phyloP scores from a whole-genome alignment of 2,329 filamentous ascomycete genomes.

The Neospermospora avenae region DNA sequence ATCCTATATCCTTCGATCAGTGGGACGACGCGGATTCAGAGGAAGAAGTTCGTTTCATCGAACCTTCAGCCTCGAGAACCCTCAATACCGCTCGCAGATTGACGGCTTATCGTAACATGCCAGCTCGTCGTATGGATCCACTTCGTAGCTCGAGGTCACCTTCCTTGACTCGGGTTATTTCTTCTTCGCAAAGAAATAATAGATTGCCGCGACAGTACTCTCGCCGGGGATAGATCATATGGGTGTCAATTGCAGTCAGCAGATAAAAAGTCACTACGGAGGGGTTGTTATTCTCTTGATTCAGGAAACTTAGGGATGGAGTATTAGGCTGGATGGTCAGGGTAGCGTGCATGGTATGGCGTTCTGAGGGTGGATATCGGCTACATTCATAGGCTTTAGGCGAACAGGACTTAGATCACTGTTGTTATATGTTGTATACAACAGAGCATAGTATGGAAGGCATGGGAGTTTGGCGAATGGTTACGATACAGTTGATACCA shows the following conservation, averaged over 20 bases:
- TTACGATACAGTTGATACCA: neutral
- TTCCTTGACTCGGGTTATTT: slow-evolving; percentile 26
- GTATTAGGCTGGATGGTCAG: neutral
- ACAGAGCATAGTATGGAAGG: neutral
- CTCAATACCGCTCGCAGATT: slow-evolving; percentile 14
- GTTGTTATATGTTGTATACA: neutral
- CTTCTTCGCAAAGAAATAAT: slow-evolving; percentile 22
- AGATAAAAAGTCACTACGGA: too few species aligned
- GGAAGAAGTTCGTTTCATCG: slow-evolving; percentile 13
- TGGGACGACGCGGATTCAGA: slow-evolving; percentile 15
- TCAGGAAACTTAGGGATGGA: slow-evolving; percentile 1
- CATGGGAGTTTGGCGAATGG: neutral
- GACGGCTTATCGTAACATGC: slow-evolving; percentile 23
- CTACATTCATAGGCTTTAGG: neutral
- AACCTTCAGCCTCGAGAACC: slow-evolving; percentile 19
- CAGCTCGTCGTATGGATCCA: slow-evolving; percentile 23
- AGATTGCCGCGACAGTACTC: slow-evolving; percentile 25
- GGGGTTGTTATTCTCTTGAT: neutral
- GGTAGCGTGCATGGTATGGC: neutral
- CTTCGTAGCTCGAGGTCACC: slow-evolving; percentile 28
- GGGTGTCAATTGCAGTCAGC: too few species aligned
- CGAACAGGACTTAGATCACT: neutral
- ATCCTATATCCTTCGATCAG: slow-evolving; percentile 18
- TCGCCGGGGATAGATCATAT: slow-evolving; percentile 2
- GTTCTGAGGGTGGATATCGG: neutral